Evolutionary conservation across 2,329 filamentous ascomycete genomes (phyloP), one percentile per base, ranked within the genome.

Genomic region (Colletotrichum lupini): DNA sequence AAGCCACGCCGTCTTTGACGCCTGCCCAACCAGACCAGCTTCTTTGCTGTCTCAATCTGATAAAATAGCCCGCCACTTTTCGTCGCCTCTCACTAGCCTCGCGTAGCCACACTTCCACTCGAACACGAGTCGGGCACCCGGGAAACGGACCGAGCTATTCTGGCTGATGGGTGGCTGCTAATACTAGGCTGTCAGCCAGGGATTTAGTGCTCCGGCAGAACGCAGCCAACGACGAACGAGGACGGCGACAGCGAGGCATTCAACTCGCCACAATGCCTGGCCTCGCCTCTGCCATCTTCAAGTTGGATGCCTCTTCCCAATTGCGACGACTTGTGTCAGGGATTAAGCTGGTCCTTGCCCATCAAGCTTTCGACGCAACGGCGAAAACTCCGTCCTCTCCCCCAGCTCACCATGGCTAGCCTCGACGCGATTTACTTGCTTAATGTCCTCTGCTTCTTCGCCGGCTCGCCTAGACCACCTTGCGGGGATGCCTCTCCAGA

Each of bases 91-190:
- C 60, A 30, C 26, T 61, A 60, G 46, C 60, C 55, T 70, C 46
- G 46, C 59, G 28, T 68, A 53, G 42, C 30, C 52, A 19, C 28
- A n/a, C n/a, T 5, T 37, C 56, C 28, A 53, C 49, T 37, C 26
- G 30, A 49, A 35, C 64, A 67, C 19, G 49, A 61, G 42, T 67
- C 63, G 64, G 42, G 28, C 53, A 35, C 46, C 26, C 61, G 60
- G 71, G 35, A 66, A 71, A 66, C 56, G 60, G 67, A 71, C 67
- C 71, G 67, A 70, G 67, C 57, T 61, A 64, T 65, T 71, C 37
- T 60, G 56, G 57, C 65, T 53, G 57, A 62, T 52, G 37, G 49
- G 24, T 55, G 30, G 61, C 7, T 49, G 42, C 28, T 24, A 22
- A 35, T 58, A 42, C 59, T 60, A 49, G 26, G 59, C 42, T 46